phyloP scores from a whole-genome alignment of 371 early-diverging fungal genomes.

The Mortierella sp. region DNA sequence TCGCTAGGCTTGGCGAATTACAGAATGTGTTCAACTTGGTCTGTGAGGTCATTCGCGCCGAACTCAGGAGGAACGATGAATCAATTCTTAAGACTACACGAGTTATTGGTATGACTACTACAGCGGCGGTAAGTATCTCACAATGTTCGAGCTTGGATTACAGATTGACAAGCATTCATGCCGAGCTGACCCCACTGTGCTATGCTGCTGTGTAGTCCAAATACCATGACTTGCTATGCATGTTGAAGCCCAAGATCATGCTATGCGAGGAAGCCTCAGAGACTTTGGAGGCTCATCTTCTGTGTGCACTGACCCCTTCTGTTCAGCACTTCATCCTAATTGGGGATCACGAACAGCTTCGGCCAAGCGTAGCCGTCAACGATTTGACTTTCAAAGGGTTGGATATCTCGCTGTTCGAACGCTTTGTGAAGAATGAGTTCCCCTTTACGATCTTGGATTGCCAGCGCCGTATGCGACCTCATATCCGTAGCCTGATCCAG shows the following conservation, averaged over 20 bases:
- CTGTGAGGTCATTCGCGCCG: constrained; percentile 57
- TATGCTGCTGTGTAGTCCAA: constrained; percentile 58
- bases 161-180: background rate
- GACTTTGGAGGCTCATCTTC: constrained; percentile 76
- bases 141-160: too few species aligned
- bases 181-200: background rate
- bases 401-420: constrained; percentile 76
- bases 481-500: constrained; percentile 67
- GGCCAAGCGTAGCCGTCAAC: constrained; percentile 66
- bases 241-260: constrained; percentile 64
- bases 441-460: constrained; percentile 64
- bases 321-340: constrained; percentile 75
- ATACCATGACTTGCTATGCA: constrained; percentile 65
- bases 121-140: constrained; percentile 68
- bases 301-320: constrained; percentile 65
- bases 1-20: constrained; percentile 43
- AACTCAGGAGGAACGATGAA: constrained; percentile 56
- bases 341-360: constrained; percentile 80
- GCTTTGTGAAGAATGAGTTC: constrained; percentile 62
- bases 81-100: constrained; percentile 58
- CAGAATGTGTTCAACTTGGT: constrained; percentile 54
- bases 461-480: constrained; percentile 82
- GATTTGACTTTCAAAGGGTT: constrained; percentile 59
- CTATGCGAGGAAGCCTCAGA: constrained; percentile 83
- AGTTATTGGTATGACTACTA: constrained; percentile 78